Percentiles rank a stretch among this genome's conserved stretches.
These are phyloP conservation scores for Chlorella sp. DNA, from an alignment of 139 green algal genomes.

Conservation along the genomic window DNA sequence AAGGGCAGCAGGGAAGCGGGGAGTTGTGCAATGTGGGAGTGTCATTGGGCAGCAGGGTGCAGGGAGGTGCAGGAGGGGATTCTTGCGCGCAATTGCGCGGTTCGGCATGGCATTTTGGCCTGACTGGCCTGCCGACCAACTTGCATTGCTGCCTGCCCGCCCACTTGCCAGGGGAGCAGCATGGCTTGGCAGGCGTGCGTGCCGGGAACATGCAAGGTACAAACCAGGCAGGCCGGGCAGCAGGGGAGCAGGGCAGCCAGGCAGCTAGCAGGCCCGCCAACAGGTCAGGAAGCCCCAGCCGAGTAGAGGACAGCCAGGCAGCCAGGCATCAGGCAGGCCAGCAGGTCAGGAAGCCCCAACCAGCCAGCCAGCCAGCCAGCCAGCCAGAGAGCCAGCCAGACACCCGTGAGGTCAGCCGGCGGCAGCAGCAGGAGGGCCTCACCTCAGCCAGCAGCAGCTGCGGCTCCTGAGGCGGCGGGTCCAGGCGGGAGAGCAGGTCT, in stretches of 20 bases:
- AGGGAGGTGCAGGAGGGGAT: background rate
- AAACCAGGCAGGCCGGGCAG: too few species aligned
- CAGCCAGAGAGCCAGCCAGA: background rate
- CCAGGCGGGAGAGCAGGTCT: slow-evolving; percentile 42
- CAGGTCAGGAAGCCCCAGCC: background rate
- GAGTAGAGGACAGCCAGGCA: background rate
- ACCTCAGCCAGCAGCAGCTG: slow-evolving; percentile 29
- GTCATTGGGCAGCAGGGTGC: background rate
- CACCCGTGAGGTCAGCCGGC: background rate
- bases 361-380: too few species aligned
- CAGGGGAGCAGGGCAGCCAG: background rate
- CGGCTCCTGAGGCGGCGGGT: background rate
- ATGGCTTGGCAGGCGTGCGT: too few species aligned
- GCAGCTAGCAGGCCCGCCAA: background rate
- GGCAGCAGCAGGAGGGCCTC: background rate
- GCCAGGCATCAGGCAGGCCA: background rate
- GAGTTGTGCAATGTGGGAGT: background rate
- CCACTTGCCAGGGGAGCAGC: too few species aligned
- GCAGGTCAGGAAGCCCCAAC: background rate
- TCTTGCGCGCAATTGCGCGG: too few species aligned
- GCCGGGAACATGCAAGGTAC: too few species aligned
- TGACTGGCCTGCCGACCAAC: too few species aligned
- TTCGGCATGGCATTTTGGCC: too few species aligned
- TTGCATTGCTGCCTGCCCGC: too few species aligned
- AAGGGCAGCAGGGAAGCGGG: background rate